Evolutionary conservation across 371 early-diverging fungal species (phyloP).

Genomic region (Mortierella sp.): DNA sequence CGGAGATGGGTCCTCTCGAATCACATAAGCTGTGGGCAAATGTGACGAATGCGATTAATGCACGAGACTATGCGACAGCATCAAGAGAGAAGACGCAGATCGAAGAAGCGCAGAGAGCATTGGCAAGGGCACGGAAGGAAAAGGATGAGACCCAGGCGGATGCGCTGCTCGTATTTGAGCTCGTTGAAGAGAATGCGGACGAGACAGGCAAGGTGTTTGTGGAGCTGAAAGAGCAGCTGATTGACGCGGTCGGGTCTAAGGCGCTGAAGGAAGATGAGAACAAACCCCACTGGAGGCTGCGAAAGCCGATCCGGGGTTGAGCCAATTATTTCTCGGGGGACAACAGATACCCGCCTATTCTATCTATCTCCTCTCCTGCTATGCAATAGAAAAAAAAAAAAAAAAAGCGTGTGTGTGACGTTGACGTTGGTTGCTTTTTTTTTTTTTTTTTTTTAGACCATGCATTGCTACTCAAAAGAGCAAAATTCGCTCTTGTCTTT

Average conservation of each 20-base stretch:
- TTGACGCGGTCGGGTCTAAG: conserved; percentile 5
- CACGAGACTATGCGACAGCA: conserved; percentile 71
- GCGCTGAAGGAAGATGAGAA: conserved; percentile 12
- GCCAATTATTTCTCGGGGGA: no score
- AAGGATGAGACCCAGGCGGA: conserved; percentile 61
- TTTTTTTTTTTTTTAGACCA: not conserved
- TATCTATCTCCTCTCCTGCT: no score
- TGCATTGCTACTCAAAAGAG: no score
- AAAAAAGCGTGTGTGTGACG: not conserved
- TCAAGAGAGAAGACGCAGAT: conserved; percentile 72
- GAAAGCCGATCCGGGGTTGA: not conserved
- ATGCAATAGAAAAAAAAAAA: not conserved
- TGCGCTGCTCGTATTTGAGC: conserved; percentile 10
- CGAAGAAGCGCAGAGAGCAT: conserved; percentile 73
- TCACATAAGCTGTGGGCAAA: conserved; percentile 75
- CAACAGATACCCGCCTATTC: no score
- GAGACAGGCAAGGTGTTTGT: conserved; percentile 3
- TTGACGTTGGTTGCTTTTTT: not conserved
- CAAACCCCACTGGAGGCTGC: conserved; percentile 18
- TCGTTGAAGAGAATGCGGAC: conserved; percentile 7
- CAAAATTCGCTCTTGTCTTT: not conserved
- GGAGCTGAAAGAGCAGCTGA: not conserved
- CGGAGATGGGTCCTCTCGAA: conserved; percentile 68
- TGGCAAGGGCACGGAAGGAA: conserved; percentile 69
- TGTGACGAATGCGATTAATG: conserved; percentile 72